These are phyloP conservation scores for Camelina hispida DNA, from an alignment of 345 rosid genomes.

Conservation along the genomic window DNA sequence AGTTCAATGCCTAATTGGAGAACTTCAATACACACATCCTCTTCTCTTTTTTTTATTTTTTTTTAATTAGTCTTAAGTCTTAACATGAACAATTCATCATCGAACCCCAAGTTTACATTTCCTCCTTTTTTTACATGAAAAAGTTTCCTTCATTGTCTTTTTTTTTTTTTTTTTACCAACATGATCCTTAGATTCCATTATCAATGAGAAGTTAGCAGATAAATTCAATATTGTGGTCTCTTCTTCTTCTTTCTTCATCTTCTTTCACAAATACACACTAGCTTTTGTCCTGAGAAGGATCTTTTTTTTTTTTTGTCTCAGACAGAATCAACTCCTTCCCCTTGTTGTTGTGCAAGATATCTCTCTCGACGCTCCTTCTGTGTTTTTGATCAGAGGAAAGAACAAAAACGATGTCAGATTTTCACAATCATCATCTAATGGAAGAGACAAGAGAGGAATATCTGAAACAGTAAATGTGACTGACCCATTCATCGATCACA, in stretches of 20 bases:
- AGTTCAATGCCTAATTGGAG: not conserved
- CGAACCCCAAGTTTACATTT: slow-evolving; percentile 37
- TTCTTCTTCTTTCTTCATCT: slow-evolving; percentile 38
- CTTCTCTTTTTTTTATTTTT: not conserved
- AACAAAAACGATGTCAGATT: slow-evolving; percentile 13
- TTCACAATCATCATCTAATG: not conserved
- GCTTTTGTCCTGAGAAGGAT: slow-evolving; percentile 16
- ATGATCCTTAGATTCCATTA: slow-evolving; percentile 36
- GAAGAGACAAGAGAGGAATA: not conserved
- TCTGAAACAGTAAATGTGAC: slow-evolving; percentile 32
- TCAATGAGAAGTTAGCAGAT: slow-evolving; percentile 39
- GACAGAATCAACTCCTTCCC: slow-evolving; percentile 69
- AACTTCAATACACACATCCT: not conserved
- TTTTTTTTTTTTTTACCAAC: slow-evolving; percentile 33
- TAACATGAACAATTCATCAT: slow-evolving; percentile 36
- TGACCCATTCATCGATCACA: slow-evolving; percentile 99
- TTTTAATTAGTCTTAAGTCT: slow-evolving; percentile 21
- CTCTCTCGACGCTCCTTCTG: slow-evolving; percentile 98
- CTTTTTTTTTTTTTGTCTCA: slow-evolving; percentile 41
- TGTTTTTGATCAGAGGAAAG: not conserved
- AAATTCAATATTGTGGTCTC: slow-evolving; percentile 38
- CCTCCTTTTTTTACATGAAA: slow-evolving; percentile 32
- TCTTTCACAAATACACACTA: slow-evolving; percentile 21
- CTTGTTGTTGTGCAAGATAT: slow-evolving; percentile 91
- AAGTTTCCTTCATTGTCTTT: slow-evolving; percentile 16